Evolutionary conservation across 306 rosid species (phyloP).

Genomic region (Pueraria montana): DNA sequence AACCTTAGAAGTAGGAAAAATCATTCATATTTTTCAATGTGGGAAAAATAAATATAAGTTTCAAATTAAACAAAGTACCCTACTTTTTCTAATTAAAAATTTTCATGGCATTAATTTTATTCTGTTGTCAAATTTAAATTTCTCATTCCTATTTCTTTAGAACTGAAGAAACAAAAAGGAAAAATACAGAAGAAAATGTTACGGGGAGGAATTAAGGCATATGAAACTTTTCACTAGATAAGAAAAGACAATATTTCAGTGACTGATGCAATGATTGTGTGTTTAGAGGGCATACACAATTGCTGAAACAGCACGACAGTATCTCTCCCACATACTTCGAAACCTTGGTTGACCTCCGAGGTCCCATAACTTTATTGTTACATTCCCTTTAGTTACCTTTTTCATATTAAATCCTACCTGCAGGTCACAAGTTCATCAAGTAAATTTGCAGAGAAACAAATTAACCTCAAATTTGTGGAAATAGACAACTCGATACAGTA

Average conservation of each 20-base stretch:
- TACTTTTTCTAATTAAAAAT: not conserved
- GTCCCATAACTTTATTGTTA: conserved; percentile 77
- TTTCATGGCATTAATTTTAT: not conserved
- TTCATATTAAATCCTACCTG: conserved; percentile 87
- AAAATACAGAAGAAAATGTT: too few species aligned
- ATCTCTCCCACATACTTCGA: conserved; percentile 86
- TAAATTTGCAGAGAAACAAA: conserved; percentile 13
- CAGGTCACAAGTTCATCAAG: conserved; percentile 23
- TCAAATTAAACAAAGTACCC: not conserved
- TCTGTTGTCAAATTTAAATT: not conserved
- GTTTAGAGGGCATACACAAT: conserved; percentile 63
- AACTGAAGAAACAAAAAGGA: not conserved
- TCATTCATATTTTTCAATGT: not conserved
- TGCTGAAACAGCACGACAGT: conserved; percentile 76
- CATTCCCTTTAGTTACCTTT: conserved; percentile 78
- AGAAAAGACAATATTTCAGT: not conserved
- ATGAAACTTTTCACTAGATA: not conserved
- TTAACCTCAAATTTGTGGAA: conserved; percentile 1
- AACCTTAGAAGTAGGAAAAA: not conserved
- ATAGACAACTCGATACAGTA: conserved; percentile 22
- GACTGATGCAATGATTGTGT: conserved; percentile 6
- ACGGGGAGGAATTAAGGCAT: conserved; percentile 6
- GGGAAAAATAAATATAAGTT: not conserved
- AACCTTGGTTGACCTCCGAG: conserved; percentile 85
- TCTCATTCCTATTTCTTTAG: conserved; percentile 18